phyloP scores from a whole-genome alignment of 352 stramenopile genomes.

The Globisporangium abappressorium region DNA sequence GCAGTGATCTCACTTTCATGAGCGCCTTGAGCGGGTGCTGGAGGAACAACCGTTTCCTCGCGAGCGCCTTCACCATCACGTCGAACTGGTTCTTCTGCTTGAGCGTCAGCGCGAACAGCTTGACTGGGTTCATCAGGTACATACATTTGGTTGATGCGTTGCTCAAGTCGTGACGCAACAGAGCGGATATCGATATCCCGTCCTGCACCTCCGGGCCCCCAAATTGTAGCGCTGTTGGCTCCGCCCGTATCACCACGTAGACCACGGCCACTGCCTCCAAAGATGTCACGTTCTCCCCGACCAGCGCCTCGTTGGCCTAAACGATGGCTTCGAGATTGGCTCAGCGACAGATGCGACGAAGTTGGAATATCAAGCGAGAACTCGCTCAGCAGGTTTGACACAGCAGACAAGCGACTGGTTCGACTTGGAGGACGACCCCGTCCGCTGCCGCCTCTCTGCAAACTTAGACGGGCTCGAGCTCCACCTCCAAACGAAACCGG shows the following conservation, averaged over 20 bases:
- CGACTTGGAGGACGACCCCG: constrained; percentile 53
- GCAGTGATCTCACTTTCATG: constrained; percentile 34
- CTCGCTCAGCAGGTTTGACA: constrained; percentile 78
- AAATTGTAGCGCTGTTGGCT: constrained; percentile 26
- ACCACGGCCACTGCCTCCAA: constrained; percentile 38
- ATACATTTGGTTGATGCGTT: constrained; percentile 56
- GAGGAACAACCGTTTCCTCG: neutral
- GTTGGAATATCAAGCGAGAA: constrained; percentile 78
- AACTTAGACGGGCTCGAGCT: constrained; percentile 18
- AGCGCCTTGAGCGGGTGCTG: constrained; percentile 4
- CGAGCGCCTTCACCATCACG: neutral
- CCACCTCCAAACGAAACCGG: constrained; percentile 30
- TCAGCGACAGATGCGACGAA: constrained; percentile 36
- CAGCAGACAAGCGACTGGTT: constrained; percentile 58
- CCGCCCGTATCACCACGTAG: constrained; percentile 32
- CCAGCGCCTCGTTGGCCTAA: constrained; percentile 41
- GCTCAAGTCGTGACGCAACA: constrained; percentile 70
- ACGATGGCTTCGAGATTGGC: constrained; percentile 24
- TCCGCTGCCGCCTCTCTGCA: constrained; percentile 42
- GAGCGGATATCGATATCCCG: constrained; percentile 62
- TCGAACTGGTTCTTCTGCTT: neutral
- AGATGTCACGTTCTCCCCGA: constrained; percentile 48
- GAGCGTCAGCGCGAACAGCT: constrained; percentile 9
- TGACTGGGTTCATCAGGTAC: constrained; percentile 30
- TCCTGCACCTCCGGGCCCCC: constrained; percentile 29